Base-by-base conservation (phyloP, 179 eudicot species). In the Drosera spatulata region DNA sequence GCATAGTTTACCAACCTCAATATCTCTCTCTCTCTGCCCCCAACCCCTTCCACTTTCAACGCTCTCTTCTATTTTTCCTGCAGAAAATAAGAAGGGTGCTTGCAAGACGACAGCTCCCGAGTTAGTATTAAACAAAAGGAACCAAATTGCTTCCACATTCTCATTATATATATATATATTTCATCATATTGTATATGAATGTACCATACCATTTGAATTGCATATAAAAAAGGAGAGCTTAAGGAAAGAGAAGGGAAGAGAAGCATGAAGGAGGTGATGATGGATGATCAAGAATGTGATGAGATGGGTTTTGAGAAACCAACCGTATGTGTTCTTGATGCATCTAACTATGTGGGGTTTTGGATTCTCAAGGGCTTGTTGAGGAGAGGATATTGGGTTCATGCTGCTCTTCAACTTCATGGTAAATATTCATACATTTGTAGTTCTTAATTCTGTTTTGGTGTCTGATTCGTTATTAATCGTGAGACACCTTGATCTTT, bases 251-350 rank as follows among this genome's bases (percentile, higher is more conserved):
- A 55, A 44, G 12, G 55, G 12, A 10, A 14, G 10, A 49, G 47
- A 37, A n/a, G 38, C 6, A 46, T 59, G 15, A 66, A 15, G 13
- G 60, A 39, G 68, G 56, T 48, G 41, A n/a, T 52, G 53, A 59
- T 41, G 59, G 69, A 56, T 61, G 53, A 44, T 7, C 49, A 45
- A 43, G 62, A 57, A 60, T 44, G 45, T 50, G 73, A 11, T 2
- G 41, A 47, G n/a, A 33, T 49, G 7, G 61, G 41, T 55, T 50
- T 22, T 38, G 66, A 70, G 50, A 61, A 64, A 46, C 69, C 65
- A 39, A 75, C 64, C 3, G 75, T 75, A 3, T 75, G 79, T 44
- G 79, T 75, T 7, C 66, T 75, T 75, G 79, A 75, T 53, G 79
- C 79, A 1, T 65, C 75, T 2, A 66, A 74, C 38, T 61, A 42